phyloP scores from a whole-genome alignment of 768 basidiomycete species.

The Strobilomyces confusus region DNA sequence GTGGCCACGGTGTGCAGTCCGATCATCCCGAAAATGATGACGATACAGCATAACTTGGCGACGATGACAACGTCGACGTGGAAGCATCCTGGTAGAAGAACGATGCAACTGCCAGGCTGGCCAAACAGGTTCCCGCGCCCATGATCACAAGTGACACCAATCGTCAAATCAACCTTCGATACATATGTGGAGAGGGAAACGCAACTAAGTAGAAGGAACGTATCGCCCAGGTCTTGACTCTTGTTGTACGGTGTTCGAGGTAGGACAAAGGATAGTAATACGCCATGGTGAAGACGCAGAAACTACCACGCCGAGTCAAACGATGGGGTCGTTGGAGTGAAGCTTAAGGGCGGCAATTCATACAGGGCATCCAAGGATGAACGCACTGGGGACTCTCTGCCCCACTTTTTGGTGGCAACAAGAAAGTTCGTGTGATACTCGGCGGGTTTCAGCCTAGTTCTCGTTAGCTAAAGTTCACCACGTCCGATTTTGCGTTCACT shows the following conservation, averaged over 20 bases:
- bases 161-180: neutral
- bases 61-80: slow-evolving; percentile 38
- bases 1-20: slow-evolving; percentile 36
- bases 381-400: slow-evolving; percentile 23
- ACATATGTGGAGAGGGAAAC: slow-evolving; percentile 2
- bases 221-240: slow-evolving; percentile 39
- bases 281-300: slow-evolving; percentile 35
- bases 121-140: slow-evolving; percentile 54
- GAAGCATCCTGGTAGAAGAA: slow-evolving; percentile 40
- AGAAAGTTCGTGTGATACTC: slow-evolving; percentile 23
- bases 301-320: slow-evolving; percentile 9
- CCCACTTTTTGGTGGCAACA: slow-evolving; percentile 18
- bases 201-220: slow-evolving; percentile 54
- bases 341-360: neutral
- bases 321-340: neutral
- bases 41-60: slow-evolving; percentile 36
- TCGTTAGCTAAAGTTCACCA: no score
- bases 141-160: slow-evolving; percentile 47
- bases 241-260: slow-evolving; percentile 51
- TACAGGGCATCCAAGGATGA: slow-evolving; percentile 27
- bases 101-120: slow-evolving; percentile 46
- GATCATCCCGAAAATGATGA: slow-evolving; percentile 45
- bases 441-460: slow-evolving; percentile 35
- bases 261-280: slow-evolving; percentile 58
- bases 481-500: no score